A percentile compares a stretch with the other conserved stretches of the same genome.
phyloP scores from a whole-genome alignment of 2,329 filamentous ascomycete species.

The Colletotrichum orchidophilum region DNA sequence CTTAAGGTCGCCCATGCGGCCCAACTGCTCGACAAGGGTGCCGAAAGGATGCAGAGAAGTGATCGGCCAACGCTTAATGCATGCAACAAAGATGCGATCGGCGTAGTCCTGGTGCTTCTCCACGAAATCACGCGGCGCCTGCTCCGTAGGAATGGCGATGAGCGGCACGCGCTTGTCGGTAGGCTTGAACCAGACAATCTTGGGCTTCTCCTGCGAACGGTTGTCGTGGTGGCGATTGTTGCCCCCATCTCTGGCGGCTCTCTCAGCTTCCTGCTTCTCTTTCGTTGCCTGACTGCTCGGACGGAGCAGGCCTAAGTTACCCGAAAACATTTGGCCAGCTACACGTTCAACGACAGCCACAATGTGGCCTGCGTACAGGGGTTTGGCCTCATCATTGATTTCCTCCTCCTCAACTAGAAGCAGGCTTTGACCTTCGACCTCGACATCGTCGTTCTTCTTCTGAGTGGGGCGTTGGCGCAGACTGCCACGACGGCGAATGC shows the following conservation, averaged over 20 bases:
- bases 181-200: conserved; percentile 99
- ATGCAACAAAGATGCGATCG: conserved; percentile 97
- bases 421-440: conserved; percentile 97
- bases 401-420: conserved; percentile 98
- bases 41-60: conserved; percentile 99
- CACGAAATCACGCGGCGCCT: conserved; percentile 96
- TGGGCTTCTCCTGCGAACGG: conserved; percentile 93
- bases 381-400: conserved; percentile 98
- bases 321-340: conserved; percentile 98
- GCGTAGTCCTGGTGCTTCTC: conserved; percentile 98
- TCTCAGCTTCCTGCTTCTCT: conserved; percentile 98
- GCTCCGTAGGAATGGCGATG: conserved; percentile 97
- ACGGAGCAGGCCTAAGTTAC: conserved; percentile 90
- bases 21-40: conserved; percentile 95
- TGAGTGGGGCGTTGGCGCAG: conserved; percentile 95
- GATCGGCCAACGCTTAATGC: conserved; percentile 99
- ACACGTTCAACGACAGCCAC: conserved; percentile 98
- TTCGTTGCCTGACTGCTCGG: conserved; percentile 99
- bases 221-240: conserved; percentile 77
- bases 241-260: conserved; percentile 86
- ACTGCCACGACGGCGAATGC: conserved; percentile 91
- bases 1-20: conserved; percentile 96
- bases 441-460: conserved; percentile 99
- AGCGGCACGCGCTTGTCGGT: conserved; percentile 98
- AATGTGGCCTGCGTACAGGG: conserved; percentile 94